Evolutionary conservation across 1,284 basidiomycete species (phyloP).

Genomic region (Boletus smithii): DNA sequence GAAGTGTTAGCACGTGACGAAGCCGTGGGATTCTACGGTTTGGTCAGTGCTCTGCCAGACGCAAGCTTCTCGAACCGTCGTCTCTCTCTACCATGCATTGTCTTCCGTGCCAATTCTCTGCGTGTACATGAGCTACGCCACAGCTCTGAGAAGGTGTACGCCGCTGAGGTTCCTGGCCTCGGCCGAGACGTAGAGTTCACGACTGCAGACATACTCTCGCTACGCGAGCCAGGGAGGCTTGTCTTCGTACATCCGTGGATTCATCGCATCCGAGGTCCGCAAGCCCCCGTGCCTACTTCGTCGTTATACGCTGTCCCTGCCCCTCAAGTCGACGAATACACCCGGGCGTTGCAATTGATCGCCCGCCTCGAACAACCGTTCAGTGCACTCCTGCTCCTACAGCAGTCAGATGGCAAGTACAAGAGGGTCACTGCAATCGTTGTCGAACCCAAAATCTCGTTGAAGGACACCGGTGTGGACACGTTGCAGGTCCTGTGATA

Average conservation of each 20-base stretch:
- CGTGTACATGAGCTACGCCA: not conserved
- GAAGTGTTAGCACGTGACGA: not conserved
- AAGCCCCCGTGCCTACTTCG: not conserved
- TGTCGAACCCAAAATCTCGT: not conserved
- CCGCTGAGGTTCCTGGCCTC: not conserved
- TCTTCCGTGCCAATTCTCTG: conserved; percentile 1
- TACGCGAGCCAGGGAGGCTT: not conserved
- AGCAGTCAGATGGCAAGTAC: not conserved
- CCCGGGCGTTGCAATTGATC: not conserved
- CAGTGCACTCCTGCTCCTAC: conserved; percentile 2
- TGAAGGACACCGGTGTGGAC: conserved; percentile 1
- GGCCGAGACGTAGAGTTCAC: not conserved
- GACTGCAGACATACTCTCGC: not conserved
- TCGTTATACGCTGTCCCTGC: not conserved
- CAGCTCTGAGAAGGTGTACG: not conserved
- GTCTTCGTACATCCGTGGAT: conserved; percentile 4
- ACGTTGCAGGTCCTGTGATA: conserved; percentile 3
- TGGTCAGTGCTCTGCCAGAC: not conserved
- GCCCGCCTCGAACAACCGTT: conserved; percentile 1
- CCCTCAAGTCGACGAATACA: not conserved
- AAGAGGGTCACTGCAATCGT: conserved; percentile 5
- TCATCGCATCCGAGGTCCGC: not conserved
- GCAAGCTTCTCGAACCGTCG: conserved; percentile 1
- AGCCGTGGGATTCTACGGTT: not conserved
- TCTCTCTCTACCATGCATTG: conserved; percentile 4